phyloP scores from a whole-genome alignment of 2,329 filamentous ascomycete genomes.

The Chrysoporthe cubensis region DNA sequence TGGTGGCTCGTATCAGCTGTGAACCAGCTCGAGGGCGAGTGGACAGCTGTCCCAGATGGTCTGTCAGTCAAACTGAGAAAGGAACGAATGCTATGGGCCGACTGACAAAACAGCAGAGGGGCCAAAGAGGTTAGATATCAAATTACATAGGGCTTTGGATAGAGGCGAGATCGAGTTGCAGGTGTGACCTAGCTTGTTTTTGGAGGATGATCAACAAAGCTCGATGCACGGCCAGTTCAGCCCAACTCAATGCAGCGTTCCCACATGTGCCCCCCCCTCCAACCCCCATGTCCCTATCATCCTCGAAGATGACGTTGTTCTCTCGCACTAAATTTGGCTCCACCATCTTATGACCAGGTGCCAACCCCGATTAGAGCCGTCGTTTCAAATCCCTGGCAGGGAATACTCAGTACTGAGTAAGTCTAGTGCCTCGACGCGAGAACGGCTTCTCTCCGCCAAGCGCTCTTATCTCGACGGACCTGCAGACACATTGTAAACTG shows the following conservation, averaged over 20 bases:
- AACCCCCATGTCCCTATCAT: not conserved
- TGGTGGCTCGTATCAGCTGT: not conserved
- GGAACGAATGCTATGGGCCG: not conserved
- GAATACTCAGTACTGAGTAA: not conserved
- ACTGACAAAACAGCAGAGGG: not conserved
- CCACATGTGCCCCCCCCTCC: too few species aligned
- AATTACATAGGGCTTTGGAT: not conserved
- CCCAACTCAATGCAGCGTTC: too few species aligned
- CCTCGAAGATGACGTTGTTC: conserved; percentile 25
- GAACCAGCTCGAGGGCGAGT: not conserved
- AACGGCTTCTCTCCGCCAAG: too few species aligned
- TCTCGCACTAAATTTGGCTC: conserved; percentile 18
- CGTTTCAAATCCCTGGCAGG: not conserved
- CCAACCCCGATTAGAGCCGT: conserved; percentile 10
- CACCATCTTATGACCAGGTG: not conserved
- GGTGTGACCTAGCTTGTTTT: conserved; percentile 3
- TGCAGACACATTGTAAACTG: not conserved
- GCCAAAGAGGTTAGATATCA: not conserved
- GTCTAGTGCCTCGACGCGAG: too few species aligned
- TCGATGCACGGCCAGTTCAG: not conserved
- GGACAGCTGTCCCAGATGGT: not conserved
- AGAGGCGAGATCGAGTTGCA: not conserved
- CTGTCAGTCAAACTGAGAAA: not conserved
- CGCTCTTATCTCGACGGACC: not conserved
- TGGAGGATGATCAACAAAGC: conserved; percentile 1